Evolutionary conservation across 768 basidiomycete genomes (phyloP).

Genomic region (Exidia glandulosa): DNA sequence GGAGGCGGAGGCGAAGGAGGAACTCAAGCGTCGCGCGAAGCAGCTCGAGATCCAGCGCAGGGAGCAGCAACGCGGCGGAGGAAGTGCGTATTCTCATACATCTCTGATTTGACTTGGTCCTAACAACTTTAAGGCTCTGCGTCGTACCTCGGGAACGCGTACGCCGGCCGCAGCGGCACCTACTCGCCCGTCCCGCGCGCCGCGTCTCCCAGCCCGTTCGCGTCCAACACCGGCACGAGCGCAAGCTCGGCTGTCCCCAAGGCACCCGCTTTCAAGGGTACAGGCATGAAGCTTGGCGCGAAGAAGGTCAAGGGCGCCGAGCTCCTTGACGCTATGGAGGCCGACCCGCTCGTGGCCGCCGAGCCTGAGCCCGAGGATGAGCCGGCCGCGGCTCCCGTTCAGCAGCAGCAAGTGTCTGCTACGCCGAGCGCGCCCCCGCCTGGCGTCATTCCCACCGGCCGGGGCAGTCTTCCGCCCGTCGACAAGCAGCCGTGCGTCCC

Average conservation of each 20-base stretch:
- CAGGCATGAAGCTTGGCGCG: conserved; percentile 92
- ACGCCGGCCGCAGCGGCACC: conserved; percentile 36
- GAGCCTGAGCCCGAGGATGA: background rate
- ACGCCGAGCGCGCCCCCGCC: background rate
- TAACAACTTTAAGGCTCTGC: too few species aligned
- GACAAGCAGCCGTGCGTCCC: conserved; percentile 70
- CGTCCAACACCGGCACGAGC: conserved; percentile 29
- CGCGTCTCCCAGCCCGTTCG: conserved; percentile 44
- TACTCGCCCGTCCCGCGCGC: conserved; percentile 66
- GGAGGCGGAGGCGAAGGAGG: conserved; percentile 98
- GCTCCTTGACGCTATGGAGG: conserved; percentile 76
- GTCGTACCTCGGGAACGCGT: conserved; percentile 40
- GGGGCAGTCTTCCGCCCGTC: conserved; percentile 65
- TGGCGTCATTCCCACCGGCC: conserved; percentile 8
- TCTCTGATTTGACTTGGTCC: too few species aligned
- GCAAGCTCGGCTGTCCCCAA: conserved; percentile 42
- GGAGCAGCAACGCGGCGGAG: conserved; percentile 76
- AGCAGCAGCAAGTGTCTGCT: too few species aligned
- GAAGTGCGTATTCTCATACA: too few species aligned
- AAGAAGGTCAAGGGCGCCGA: conserved; percentile 90
- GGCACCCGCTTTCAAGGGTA: conserved; percentile 78
- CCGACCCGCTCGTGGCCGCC: conserved; percentile 36
- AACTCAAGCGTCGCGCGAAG: conserved; percentile 93
- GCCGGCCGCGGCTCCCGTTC: too few species aligned
- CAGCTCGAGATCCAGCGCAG: conserved; percentile 96